Evolutionary conservation across 2,329 filamentous ascomycete genomes (phyloP), one percentile per base, ranked within the genome.

Genomic region (Sclerotinia trifoliorum): DNA sequence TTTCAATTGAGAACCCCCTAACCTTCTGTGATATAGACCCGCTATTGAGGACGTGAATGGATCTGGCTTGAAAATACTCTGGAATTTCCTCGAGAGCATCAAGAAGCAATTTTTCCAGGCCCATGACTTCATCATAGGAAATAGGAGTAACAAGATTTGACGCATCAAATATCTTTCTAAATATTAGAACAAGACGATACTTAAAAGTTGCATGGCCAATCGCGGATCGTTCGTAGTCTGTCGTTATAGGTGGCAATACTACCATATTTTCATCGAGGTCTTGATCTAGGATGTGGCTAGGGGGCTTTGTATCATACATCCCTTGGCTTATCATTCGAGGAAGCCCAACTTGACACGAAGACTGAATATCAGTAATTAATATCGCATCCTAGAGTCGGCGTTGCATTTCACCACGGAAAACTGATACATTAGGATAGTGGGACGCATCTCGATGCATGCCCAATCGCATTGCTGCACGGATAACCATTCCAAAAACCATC

Each of bases 281-380:
- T 44, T 86, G 84, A 74, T 91, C 89, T 52, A 85, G 81, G 49
- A 91, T 76, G 75, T 90, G 90, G 32, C 81, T 81, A 19, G 88
- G 88, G 21, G 87, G 76, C 4, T 82, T 79, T 0, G 87, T 88
- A 73, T 91, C 89, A 62, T 83, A 85, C 70, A 90, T 87, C 39
- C 86, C 84, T 44, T 84, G 82, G 68, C 85, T 83, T 62, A 91
- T 82, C 86, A 91, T 88, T 73, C 84, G 84, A 2, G 89, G 89
- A 67, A 92, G 80, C 2, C 89, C 89, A 68, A 90, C 82, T 75
- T 91, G 88, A 74, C 89, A 90, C 1, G 87, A 86, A 46, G 89
- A 87, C 5, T 90, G 77, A 8, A 88, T 77, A 75, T 91, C 89
- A 52, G 89, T 80, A 74, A 88, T 85, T 24, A 81, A 77, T 17